Percentiles rank a stretch among this genome's conserved stretches.
phyloP scores from a whole-genome alignment of 371 early-diverging fungal genomes.

The Mucor saturninus region DNA sequence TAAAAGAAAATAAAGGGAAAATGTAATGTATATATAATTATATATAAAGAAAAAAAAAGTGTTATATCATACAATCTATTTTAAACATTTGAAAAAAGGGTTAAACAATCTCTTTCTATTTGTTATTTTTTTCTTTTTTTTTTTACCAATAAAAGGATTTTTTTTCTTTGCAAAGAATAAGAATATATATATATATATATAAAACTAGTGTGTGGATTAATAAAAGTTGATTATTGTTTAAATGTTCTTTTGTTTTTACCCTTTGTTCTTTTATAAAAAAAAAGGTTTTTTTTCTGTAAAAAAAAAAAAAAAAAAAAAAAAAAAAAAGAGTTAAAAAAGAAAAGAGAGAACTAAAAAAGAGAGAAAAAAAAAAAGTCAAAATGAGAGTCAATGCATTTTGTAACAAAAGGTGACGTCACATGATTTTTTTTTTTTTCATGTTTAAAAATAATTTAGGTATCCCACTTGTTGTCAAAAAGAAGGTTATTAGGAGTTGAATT shows the following conservation, averaged over 20 bases:
- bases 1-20: not conserved
- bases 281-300: not conserved
- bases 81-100: not conserved
- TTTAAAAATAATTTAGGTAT: not conserved
- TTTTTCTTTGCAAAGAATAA: no score
- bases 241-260: not conserved
- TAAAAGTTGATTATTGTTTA: not conserved
- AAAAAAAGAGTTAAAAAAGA: not conserved
- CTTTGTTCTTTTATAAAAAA: not conserved
- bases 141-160: no score
- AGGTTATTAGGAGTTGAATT: no score
- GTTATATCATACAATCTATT: slow-evolving; percentile 1
- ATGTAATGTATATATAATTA: not conserved
- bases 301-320: not conserved
- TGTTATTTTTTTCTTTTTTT: no score
- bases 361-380: not conserved
- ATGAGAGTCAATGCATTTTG: not conserved
- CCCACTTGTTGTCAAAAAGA: no score
- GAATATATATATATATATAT: no score
- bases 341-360: not conserved
- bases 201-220: no score
- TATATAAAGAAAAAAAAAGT: not conserved
- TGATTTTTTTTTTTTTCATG: not conserved
- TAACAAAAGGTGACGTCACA: not conserved
- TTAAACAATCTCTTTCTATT: no score